A percentile compares a stretch with the other conserved stretches of the same genome.
These are phyloP conservation scores for Mycothermus thermophilus DNA, from an alignment of 495 filamentous ascomycete species.

Conservation along the genomic window DNA sequence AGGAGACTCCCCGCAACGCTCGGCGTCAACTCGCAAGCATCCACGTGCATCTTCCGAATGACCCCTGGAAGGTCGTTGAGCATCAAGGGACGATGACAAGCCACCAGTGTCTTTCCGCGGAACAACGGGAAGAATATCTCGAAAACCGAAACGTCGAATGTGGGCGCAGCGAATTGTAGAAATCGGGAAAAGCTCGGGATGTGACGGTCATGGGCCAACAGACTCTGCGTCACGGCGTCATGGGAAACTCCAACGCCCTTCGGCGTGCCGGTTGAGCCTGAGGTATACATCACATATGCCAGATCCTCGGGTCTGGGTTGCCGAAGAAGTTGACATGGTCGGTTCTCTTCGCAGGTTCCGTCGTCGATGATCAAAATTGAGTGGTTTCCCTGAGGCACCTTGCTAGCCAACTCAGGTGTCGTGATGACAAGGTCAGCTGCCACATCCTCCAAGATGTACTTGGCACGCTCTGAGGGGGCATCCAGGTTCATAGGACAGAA, in stretches of 20 bases:
- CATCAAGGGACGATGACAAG: conserved; percentile 47
- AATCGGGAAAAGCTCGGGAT: conserved; percentile 62
- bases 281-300: conserved; percentile 88
- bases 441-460: conserved; percentile 60
- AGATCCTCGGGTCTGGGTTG: conserved; percentile 29
- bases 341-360: not conserved
- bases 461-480: conserved; percentile 54
- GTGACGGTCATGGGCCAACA: conserved; percentile 62
- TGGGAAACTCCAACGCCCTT: conserved; percentile 78
- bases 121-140: conserved; percentile 76
- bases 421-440: conserved; percentile 42
- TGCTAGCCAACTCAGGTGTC: conserved; percentile 21
- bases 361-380: conserved; percentile 18
- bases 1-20: conserved; percentile 62
- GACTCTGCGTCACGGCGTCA: conserved; percentile 55
- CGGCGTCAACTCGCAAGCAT: conserved; percentile 72
- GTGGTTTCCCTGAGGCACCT: conserved; percentile 12
- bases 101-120: conserved; percentile 55
- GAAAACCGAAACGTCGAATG: conserved; percentile 80
- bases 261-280: conserved; percentile 74
- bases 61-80: conserved; percentile 54
- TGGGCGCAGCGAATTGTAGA: conserved; percentile 75
- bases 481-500: conserved; percentile 69
- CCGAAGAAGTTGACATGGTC: not conserved
- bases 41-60: conserved; percentile 50